Base-by-base conservation (phyloP, 495 filamentous ascomycete genomes). In the Aspergillus indologenus region DNA sequence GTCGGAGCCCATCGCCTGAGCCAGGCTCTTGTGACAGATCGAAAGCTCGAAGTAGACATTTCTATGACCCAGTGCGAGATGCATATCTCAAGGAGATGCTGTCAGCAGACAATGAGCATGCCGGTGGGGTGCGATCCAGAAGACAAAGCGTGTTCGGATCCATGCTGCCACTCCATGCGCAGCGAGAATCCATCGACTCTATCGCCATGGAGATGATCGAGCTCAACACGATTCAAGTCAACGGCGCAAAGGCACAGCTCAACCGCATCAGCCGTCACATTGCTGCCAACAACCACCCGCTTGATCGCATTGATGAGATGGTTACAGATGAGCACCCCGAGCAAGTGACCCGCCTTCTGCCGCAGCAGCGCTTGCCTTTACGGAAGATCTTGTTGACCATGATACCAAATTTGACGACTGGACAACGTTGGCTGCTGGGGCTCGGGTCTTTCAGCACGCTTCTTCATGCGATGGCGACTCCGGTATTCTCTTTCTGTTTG, bases 401-500 rank as follows among this genome's bases (percentile, higher is more conserved):
- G 5, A 87, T 90, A 83, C 90, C 90, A 1, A 81, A 68, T 1
- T 69, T 97, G 9, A 73, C 75, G 5, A 56, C 54, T 43, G 71
- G 54, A 2, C 76, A 85, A 23, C 83, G 81, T 5, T 3, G 82
- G 0, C 68, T 85, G 44, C 73, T 96, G 0, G 24, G 88, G 3
- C 49, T 83, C 2, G 91, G 89, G 0, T 75, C 90, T 29, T 31
- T 81, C 2, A 76, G 81, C 31, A 83, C 89, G 4, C 63, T 88
- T 7, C 62, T 86, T 1, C 86, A 90, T 55, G 87, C 89, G 9
- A 82, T 79, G 29, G 79, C 84, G 45, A 92, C 87, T 0, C 92
- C 94, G 0, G 69, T 84, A 0, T 97, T 96, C 69, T 89, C 90
- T 0, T 90, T 81, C 60, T 76, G 89, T 31, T 87, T 98, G 42